Evolutionary conservation across 352 stramenopile species (phyloP).

Genomic region (Achlya hypogyna): DNA sequence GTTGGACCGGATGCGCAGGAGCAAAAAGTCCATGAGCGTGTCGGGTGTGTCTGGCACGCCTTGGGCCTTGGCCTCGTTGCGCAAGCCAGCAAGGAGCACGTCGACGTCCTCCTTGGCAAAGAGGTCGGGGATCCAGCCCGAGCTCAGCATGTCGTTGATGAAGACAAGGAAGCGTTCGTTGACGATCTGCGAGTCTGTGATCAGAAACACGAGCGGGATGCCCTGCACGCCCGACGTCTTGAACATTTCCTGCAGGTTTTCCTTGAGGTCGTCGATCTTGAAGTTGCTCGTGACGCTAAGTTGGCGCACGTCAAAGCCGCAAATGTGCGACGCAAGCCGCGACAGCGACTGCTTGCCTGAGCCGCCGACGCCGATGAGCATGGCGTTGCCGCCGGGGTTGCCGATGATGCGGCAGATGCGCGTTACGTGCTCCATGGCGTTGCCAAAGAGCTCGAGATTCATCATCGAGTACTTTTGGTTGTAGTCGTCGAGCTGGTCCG

Average conservation of each 20-base stretch:
- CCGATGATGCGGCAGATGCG: constrained; percentile 95
- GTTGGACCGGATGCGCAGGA: constrained; percentile 90
- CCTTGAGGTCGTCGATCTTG: constrained; percentile 94
- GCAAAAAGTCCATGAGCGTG: constrained; percentile 93
- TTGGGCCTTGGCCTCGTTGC: constrained; percentile 93
- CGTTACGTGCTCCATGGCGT: constrained; percentile 95
- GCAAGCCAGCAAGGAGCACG: constrained; percentile 79
- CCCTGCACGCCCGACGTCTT: constrained; percentile 92
- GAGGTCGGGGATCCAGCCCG: constrained; percentile 95
- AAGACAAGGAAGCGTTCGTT: constrained; percentile 98
- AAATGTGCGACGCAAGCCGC: constrained; percentile 94
- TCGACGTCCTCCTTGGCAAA: constrained; percentile 97
- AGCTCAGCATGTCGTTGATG: constrained; percentile 96
- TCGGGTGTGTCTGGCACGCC: constrained; percentile 90
- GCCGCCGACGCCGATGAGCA: constrained; percentile 96
- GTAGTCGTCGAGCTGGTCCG: constrained; percentile 93
- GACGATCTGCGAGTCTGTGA: constrained; percentile 98
- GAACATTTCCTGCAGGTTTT: constrained; percentile 95
- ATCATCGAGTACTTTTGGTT: constrained; percentile 97
- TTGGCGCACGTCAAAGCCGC: constrained; percentile 93
- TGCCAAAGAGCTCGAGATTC: constrained; percentile 97
- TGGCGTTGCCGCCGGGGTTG: constrained; percentile 93
- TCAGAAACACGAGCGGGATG: constrained; percentile 92
- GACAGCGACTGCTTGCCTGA: constrained; percentile 95
- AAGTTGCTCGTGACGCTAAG: constrained; percentile 94